phyloP scores from a whole-genome alignment of 2,329 filamentous ascomycete genomes.

The Leptodontidium sp. region DNA sequence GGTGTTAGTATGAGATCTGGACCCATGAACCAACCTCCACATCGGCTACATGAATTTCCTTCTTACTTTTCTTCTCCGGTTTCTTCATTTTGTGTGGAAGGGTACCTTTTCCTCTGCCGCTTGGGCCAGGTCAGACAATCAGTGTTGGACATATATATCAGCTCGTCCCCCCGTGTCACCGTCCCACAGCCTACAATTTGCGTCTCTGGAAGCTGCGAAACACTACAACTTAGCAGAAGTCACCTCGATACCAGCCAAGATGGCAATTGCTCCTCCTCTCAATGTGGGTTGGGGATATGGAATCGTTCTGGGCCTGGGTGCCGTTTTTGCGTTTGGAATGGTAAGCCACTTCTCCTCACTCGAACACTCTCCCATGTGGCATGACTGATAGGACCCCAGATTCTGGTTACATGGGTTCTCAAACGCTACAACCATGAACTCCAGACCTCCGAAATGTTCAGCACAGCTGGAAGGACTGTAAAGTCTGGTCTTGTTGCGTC shows the following conservation, averaged over 20 bases:
- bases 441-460: slow-evolving; percentile 94
- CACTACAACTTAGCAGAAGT: slow-evolving; percentile 15
- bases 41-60: slow-evolving; percentile 1
- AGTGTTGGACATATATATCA: slow-evolving; percentile 21
- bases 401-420: slow-evolving; percentile 46
- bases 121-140: not conserved
- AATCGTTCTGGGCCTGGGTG: slow-evolving; percentile 66
- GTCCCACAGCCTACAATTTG: slow-evolving; percentile 9
- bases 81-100: not conserved
- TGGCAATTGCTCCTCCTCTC: slow-evolving; percentile 46
- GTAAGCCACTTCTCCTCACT: slow-evolving; percentile 49
- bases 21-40: slow-evolving; percentile 8
- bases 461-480: slow-evolving; percentile 84
- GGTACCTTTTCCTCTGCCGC: not conserved
- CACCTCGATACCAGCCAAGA: slow-evolving; percentile 29
- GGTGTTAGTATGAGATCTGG: slow-evolving; percentile 21
- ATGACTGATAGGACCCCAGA: slow-evolving; percentile 33
- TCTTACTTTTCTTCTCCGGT: slow-evolving; percentile 18
- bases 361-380: not conserved
- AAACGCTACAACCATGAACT: slow-evolving; percentile 71
- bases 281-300: slow-evolving; percentile 65
- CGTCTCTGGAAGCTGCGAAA: slow-evolving; percentile 15
- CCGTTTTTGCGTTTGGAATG: slow-evolving; percentile 70
- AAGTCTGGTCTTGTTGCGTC: slow-evolving; percentile 89
- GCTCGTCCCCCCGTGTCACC: slow-evolving; percentile 17